A percentile compares a stretch with the other conserved stretches of the same genome.
Conservation (phyloP, 2,329 filamentous ascomycete genomes). For the Leptographium wingfieldii region DNA sequence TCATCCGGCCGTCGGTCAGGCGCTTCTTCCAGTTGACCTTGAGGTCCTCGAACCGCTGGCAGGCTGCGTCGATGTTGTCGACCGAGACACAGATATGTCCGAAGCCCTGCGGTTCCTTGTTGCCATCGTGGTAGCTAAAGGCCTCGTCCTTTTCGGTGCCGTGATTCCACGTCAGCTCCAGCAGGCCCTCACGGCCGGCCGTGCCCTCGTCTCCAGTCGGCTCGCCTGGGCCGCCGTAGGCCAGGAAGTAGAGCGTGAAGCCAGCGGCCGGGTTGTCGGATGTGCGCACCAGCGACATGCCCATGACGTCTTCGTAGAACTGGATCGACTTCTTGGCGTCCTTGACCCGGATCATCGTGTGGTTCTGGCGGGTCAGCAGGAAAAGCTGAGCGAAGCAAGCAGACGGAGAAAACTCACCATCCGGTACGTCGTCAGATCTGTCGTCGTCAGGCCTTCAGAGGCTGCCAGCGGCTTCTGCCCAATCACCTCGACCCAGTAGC, state of each 20-base stretch:
- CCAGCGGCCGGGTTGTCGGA: constrained; percentile 54
- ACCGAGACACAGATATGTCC: constrained; percentile 84
- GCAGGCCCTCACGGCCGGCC: constrained; percentile 55
- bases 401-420: constrained; percentile 31
- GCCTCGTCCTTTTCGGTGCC: constrained; percentile 72
- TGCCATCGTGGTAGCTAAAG: constrained; percentile 88
- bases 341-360: constrained; percentile 94
- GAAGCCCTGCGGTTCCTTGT: constrained; percentile 83
- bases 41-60: constrained; percentile 69
- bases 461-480: constrained; percentile 59
- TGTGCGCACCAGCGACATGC: constrained; percentile 72
- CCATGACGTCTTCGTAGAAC: constrained; percentile 77
- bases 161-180: constrained; percentile 82
- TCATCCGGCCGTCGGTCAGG: constrained; percentile 84
- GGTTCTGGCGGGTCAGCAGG: constrained; percentile 41
- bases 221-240: constrained; percentile 50
- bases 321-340: constrained; percentile 59
- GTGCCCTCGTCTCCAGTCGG: constrained; percentile 37
- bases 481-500: constrained; percentile 77
- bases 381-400: neutral
- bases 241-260: constrained; percentile 91
- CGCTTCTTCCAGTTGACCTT: constrained; percentile 90
- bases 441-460: constrained; percentile 58
- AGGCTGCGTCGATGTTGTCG: constrained; percentile 80
- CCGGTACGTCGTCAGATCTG: constrained; percentile 63